These are phyloP conservation scores for Rhodotorula sp. DNA, from an alignment of 1,284 basidiomycete genomes.

Conservation along the genomic window DNA sequence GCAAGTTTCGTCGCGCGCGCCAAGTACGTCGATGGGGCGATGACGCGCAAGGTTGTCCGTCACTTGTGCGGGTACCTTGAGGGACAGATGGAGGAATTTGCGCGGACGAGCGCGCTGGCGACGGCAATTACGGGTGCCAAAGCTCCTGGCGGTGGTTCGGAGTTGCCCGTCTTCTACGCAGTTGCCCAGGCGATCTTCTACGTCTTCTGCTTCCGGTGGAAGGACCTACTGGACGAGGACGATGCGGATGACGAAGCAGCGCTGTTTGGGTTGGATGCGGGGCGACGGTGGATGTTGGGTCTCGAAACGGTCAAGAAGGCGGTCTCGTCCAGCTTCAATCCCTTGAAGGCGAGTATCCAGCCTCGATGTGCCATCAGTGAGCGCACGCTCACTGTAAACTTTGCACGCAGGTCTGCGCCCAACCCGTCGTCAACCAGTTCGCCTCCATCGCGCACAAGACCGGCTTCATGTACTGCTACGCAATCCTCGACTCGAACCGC, in stretches of 20 bases:
- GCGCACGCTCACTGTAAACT: not conserved
- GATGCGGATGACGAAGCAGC: conserved; percentile 55
- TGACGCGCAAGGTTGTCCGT: conserved; percentile 71
- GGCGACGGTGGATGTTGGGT: conserved; percentile 77
- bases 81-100: conserved; percentile 69
- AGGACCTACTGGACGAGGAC: conserved; percentile 68
- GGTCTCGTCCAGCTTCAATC: conserved; percentile 81
- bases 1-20: conserved; percentile 91
- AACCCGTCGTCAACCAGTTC: conserved; percentile 89
- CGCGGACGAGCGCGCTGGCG: conserved; percentile 47
- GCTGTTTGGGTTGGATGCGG: conserved; percentile 45
- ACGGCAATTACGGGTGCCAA: conserved; percentile 2
- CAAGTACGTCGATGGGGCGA: conserved; percentile 73
- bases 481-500: conserved; percentile 80
- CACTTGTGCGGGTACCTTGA: conserved; percentile 82
- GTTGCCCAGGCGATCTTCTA: conserved; percentile 90
- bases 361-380: not conserved
- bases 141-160: conserved; percentile 2
- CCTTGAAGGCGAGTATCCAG: conserved; percentile 65
- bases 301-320: conserved; percentile 76
- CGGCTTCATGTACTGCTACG: conserved; percentile 91
- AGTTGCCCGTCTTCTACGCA: conserved; percentile 77
- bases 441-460: conserved; percentile 89
- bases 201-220: conserved; percentile 98
- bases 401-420: conserved; percentile 69